Percentiles rank a stretch among this genome's conserved stretches.
Evolutionary conservation across 2,329 filamentous ascomycete species (phyloP).

Genomic region (Blumeriella jaapii): DNA sequence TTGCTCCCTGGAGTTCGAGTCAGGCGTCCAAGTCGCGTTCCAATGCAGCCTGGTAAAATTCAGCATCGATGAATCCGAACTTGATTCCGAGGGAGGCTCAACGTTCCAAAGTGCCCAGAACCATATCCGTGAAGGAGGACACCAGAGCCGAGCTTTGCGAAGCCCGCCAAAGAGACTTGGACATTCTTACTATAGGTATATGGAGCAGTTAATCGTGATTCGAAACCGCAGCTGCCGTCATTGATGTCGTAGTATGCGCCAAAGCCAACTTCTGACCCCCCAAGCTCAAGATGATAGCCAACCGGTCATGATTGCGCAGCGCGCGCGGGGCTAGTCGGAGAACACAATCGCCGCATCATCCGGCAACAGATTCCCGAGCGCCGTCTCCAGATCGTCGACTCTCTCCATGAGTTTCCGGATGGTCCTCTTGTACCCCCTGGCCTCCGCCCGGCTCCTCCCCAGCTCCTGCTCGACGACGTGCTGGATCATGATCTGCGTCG

Average conservation of each 20-base stretch:
- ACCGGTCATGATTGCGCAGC: too few species aligned
- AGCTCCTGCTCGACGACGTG: conserved; percentile 4
- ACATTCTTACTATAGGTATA: too few species aligned
- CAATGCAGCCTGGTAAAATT: neutral
- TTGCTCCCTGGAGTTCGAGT: neutral
- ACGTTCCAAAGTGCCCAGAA: neutral
- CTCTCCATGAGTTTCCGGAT: conserved; percentile 1
- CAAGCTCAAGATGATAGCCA: too few species aligned
- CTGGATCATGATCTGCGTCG: conserved; percentile 2
- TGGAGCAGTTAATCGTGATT: too few species aligned
- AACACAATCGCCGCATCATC: neutral
- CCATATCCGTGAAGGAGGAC: neutral
- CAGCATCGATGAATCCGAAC: neutral
- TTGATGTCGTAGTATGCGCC: too few species aligned
- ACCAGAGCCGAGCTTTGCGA: too few species aligned
- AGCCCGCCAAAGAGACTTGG: neutral
- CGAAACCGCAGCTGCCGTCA: too few species aligned
- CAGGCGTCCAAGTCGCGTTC: neutral
- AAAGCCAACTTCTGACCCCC: neutral
- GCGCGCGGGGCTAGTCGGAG: neutral
- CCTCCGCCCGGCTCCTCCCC: neutral
- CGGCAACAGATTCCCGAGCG: neutral
- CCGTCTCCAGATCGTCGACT: neutral
- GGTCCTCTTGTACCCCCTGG: neutral
- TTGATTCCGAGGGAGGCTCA: neutral